Conservation (phyloP, 257 asterid genomes). For the Penstemon davidsonii region DNA sequence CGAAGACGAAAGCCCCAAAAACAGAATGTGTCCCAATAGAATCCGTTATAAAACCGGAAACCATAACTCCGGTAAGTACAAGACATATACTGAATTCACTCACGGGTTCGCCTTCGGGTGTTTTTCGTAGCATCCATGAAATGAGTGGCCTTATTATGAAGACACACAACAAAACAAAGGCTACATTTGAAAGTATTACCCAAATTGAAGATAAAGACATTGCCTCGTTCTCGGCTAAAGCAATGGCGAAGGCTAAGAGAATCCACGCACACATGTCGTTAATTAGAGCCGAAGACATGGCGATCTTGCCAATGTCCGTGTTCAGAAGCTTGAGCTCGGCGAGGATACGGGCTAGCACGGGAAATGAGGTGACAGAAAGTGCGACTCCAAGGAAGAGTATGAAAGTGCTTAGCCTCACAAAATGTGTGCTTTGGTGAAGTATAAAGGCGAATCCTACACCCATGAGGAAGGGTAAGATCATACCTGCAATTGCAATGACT, state of each 20-base stretch:
- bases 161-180: constrained; percentile 55
- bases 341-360: constrained; percentile 82
- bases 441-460: constrained; percentile 66
- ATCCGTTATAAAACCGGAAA: constrained; percentile 82
- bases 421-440: constrained; percentile 46
- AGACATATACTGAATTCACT: constrained; percentile 73
- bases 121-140: constrained; percentile 45
- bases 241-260: constrained; percentile 79
- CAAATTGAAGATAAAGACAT: constrained; percentile 65
- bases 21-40: constrained; percentile 96
- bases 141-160: constrained; percentile 60
- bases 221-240: constrained; percentile 71
- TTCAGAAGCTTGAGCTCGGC: constrained; percentile 94
- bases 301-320: constrained; percentile 76
- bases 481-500: constrained; percentile 64
- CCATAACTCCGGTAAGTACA: constrained; percentile 86
- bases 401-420: constrained; percentile 64
- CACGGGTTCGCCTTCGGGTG: constrained; percentile 75
- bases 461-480: constrained; percentile 71
- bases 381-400: constrained; percentile 87
- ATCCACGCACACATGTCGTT: constrained; percentile 96
- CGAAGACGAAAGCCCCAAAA: constrained; percentile 91
- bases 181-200: constrained; percentile 68
- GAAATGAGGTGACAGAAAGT: constrained; percentile 86
- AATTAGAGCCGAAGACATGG: constrained; percentile 84